Evolutionary conservation across 768 basidiomycete genomes (phyloP), one percentile per base, ranked within the genome.

Genomic region (Leucosporidium yakuticum): DNA sequence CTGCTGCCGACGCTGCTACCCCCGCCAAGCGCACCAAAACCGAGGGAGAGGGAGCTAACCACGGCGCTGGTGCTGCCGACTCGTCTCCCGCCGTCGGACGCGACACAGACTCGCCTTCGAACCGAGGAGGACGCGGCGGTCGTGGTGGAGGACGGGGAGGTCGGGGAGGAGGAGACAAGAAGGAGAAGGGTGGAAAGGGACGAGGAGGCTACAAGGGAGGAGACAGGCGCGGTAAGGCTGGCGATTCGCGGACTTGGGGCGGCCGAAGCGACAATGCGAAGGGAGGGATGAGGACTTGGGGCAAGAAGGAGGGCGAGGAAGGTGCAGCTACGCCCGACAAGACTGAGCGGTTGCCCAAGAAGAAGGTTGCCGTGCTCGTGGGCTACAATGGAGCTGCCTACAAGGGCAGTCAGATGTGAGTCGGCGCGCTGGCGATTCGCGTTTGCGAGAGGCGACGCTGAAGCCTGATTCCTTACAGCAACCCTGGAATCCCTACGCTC

Each of bases 341-440:
- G 63, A 69, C 68, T 53, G 71, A 69, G 31, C 69, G 76, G 47
- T 63, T 80, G 59, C 91, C 93, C 20, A 96, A 96, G 80, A 84
- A 87, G 74, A 87, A 87, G 80, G 87, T 87, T 50, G 93, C 90
- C 0, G 78, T 97, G 57, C 80, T 96, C 61, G 81, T 97, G 32
- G 93, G 94, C 4, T 97, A 92, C 74, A 91, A 90, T 79, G 95
- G 95, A 9, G 87, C 90, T 0, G 91, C 90, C 1, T 96, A 87
- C 77, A 88, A 84, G 74, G 95, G 95, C 29, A 97, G 96, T 90
- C 95, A 98, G 81, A 88, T 93, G 95, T 96, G 76, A 76, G 91
- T 83, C 32, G 34, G 34, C 59, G 54, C 29, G 15, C 32, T 1
- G 11, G 31, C 14, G 57, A 7, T 25, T 23, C 7, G 57, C 23